These are phyloP conservation scores for Sophora flavescens DNA, from an alignment of 306 rosid genomes.

Conservation along the genomic window DNA sequence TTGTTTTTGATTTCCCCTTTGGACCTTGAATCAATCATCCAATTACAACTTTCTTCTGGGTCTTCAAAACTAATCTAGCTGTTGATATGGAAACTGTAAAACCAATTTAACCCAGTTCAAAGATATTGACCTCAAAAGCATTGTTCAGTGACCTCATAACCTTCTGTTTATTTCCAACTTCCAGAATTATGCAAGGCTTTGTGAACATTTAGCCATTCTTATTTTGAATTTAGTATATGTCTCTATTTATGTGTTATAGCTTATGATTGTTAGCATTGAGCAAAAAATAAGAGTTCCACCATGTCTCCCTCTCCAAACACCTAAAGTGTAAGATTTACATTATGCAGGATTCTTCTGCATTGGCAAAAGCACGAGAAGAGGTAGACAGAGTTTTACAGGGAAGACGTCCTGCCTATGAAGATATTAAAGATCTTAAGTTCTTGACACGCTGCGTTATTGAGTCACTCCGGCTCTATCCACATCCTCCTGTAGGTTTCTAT, in stretches of 20 bases:
- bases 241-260: slow-evolving; percentile 4
- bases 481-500: slow-evolving; percentile 81
- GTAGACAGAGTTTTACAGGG: slow-evolving; percentile 86
- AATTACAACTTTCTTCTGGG: background rate
- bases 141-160: slow-evolving; percentile 27
- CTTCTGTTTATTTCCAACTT: slow-evolving; percentile 17
- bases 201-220: slow-evolving; percentile 36
- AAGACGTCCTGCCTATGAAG: slow-evolving; percentile 78
- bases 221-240: slow-evolving; percentile 15
- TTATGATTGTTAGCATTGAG: background rate
- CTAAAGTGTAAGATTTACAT: slow-evolving; percentile 27
- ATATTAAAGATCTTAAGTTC: slow-evolving; percentile 81
- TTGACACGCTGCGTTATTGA: slow-evolving; percentile 83
- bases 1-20: background rate
- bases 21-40: slow-evolving; percentile 27
- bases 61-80: slow-evolving; percentile 27
- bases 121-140: slow-evolving; percentile 8
- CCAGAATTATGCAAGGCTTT: slow-evolving; percentile 19
- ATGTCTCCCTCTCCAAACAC: background rate
- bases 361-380: slow-evolving; percentile 85
- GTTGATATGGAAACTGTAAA: slow-evolving; percentile 28
- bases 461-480: slow-evolving; percentile 91
- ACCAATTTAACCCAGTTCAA: slow-evolving; percentile 12
- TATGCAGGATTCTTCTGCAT: slow-evolving; percentile 65
- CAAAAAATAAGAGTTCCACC: slow-evolving; percentile 11